phyloP scores from a whole-genome alignment of 768 basidiomycete genomes.

The Dictyophora rubrovolvata region DNA sequence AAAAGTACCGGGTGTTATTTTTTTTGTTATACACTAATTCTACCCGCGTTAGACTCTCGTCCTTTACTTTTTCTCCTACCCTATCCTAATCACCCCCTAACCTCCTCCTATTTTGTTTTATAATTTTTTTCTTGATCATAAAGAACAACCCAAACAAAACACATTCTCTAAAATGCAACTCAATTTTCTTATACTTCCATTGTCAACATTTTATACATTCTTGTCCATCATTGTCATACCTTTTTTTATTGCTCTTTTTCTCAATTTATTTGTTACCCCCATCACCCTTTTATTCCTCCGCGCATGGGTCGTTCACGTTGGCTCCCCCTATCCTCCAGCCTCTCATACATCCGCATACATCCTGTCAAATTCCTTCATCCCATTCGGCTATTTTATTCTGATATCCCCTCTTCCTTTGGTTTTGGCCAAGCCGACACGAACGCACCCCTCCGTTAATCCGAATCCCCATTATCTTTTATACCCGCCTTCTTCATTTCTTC shows the following conservation, averaged over 20 bases:
- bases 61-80: background rate
- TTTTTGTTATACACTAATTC: background rate
- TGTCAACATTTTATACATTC: too few relatives aligned
- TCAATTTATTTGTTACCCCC: too few relatives aligned
- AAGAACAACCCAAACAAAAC: background rate
- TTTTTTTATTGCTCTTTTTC: background rate
- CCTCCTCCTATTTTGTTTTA: constrained; percentile 13
- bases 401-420: constrained; percentile 42
- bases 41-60: background rate
- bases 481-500: background rate
- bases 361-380: constrained; percentile 25
- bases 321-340: constrained; percentile 24
- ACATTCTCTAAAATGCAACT: background rate
- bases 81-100: background rate
- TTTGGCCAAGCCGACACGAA: too few relatives aligned
- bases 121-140: constrained; percentile 42
- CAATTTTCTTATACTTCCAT: background rate
- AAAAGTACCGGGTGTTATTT: background rate
- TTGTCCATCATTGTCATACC: background rate
- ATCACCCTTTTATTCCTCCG: constrained; percentile 23
- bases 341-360: constrained; percentile 29
- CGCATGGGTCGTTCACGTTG: constrained; percentile 46
- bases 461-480: constrained; percentile 31
- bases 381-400: constrained; percentile 10
- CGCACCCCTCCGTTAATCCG: constrained; percentile 42